Evolutionary conservation across 1,139 yeast species (phyloP).

Genomic region (Magnusiomyces paraingens): DNA sequence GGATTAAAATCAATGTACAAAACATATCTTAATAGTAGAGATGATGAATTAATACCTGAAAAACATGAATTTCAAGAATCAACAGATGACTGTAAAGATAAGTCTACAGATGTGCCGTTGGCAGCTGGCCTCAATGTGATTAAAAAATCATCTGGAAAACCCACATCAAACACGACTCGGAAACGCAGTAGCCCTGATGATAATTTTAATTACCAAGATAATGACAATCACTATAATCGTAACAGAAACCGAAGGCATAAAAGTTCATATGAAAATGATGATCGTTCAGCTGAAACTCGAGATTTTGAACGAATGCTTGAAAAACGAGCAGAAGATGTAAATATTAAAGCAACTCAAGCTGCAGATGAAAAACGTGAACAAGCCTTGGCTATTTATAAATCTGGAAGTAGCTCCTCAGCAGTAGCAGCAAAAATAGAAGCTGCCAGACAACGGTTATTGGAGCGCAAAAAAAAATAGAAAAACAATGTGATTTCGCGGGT

Average conservation of each 20-base stretch:
- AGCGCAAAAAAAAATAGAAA: background rate
- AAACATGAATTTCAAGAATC: background rate
- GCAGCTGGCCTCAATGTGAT: background rate
- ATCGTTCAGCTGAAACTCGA: background rate
- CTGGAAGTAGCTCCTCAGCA: background rate
- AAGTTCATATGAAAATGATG: background rate
- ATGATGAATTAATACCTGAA: background rate
- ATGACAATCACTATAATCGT: background rate
- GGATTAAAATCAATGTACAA: conserved; percentile 23
- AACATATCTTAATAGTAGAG: conserved; percentile 7
- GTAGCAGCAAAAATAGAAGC: background rate
- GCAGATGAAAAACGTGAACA: background rate
- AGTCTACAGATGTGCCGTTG: background rate
- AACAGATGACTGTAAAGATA: background rate
- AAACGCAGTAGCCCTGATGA: background rate
- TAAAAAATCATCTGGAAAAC: background rate
- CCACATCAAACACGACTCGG: background rate
- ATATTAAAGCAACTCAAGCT: background rate
- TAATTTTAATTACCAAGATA: too few species aligned
- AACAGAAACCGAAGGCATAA: background rate
- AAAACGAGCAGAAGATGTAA: background rate
- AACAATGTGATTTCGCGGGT: background rate
- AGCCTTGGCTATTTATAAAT: background rate
- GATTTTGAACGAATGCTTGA: background rate
- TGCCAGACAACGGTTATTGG: background rate